Evolutionary conservation across 2,329 filamentous ascomycete genomes (phyloP).

Genomic region (Zasmidium angulare): DNA sequence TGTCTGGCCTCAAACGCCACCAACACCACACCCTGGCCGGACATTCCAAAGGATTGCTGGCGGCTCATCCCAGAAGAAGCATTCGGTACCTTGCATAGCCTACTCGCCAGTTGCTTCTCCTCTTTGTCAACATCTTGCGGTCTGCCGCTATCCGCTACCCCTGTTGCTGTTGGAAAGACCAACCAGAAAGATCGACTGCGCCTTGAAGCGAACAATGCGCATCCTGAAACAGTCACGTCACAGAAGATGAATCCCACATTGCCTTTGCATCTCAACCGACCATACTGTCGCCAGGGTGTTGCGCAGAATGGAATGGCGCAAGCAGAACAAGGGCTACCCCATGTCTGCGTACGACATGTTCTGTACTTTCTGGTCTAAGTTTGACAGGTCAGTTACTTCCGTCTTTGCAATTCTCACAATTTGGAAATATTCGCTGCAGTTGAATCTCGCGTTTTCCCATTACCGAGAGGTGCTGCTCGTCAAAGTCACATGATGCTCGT

Average conservation of each 20-base stretch:
- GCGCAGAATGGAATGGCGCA: not conserved
- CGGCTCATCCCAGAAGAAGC: not conserved
- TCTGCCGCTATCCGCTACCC: not conserved
- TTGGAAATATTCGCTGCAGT: not conserved
- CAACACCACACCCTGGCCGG: not conserved
- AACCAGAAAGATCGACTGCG: not conserved
- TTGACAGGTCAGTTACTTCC: not conserved
- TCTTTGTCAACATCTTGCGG: not conserved
- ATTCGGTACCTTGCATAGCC: not conserved
- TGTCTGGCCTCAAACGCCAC: not conserved
- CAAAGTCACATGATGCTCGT: not conserved
- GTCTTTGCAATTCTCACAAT: not conserved
- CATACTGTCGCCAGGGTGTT: not conserved
- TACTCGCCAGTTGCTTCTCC: not conserved
- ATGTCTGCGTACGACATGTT: not conserved
- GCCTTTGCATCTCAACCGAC: not conserved
- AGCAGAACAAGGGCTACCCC: not conserved
- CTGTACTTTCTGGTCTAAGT: not conserved
- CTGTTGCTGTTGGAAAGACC: not conserved
- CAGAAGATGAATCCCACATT: not conserved
- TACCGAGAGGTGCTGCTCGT: not conserved
- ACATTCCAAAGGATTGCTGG: not conserved
- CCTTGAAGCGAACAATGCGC: not conserved
- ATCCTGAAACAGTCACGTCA: not conserved
- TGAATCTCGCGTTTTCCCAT: not conserved